Conservation (phyloP, 148 eudicot genomes). For the Spergularia bocconei region DNA sequence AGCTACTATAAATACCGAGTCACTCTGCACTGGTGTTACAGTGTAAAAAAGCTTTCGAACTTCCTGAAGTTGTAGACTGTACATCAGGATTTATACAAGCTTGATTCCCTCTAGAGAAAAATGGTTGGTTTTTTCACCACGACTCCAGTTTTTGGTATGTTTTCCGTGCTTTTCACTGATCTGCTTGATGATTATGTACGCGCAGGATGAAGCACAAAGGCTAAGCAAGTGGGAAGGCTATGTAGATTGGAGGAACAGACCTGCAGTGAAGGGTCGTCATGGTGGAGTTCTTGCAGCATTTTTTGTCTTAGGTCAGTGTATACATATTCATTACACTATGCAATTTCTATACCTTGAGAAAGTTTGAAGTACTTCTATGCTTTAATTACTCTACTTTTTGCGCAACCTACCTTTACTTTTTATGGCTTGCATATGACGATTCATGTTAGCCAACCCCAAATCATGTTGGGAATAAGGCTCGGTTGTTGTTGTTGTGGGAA, state of each 20-base stretch:
- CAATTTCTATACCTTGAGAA: no score
- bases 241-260: constrained; percentile 61
- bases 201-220: constrained; percentile 44
- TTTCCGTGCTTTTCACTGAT: not conserved
- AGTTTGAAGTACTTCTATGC: no score
- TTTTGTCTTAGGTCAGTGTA: constrained; percentile 52
- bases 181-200: not conserved
- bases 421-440: no score
- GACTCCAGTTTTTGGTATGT: not conserved
- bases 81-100: not conserved
- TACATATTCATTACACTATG: not conserved
- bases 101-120: constrained; percentile 16
- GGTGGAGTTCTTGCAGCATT: constrained; percentile 72
- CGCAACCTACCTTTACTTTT: no score
- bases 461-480: no score
- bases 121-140: constrained; percentile 33
- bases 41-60: constrained; percentile 8
- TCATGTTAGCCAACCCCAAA: no score
- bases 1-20: constrained; percentile 36
- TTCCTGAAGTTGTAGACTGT: not conserved
- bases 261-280: constrained; percentile 62
- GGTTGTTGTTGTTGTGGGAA: no score
- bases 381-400: no score
- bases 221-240: constrained; percentile 52
- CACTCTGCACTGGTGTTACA: constrained; percentile 9